Evolutionary conservation across 129 eudicot species (phyloP).

Genomic region (Rutidosis leptorrhynchoides): DNA sequence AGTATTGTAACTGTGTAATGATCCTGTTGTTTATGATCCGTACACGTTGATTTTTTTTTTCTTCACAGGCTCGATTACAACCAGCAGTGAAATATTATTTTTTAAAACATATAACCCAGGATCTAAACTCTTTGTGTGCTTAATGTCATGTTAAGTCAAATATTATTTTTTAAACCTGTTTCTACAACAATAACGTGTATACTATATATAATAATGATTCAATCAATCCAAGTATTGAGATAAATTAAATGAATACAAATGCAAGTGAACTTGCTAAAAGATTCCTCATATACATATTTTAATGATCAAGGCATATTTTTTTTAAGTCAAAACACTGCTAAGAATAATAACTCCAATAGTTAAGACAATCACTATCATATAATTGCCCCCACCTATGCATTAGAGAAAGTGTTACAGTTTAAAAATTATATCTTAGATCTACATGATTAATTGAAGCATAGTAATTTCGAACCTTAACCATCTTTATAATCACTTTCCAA

Average conservation of each 20-base stretch:
- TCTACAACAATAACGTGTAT: conserved; percentile 4
- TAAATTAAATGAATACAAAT: conserved; percentile 11
- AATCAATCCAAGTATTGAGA: conserved; percentile 26
- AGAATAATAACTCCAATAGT: conserved; percentile 7
- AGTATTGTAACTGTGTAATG: too few species aligned
- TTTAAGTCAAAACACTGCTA: conserved; percentile 11
- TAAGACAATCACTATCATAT: background rate
- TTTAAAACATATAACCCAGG: too few species aligned
- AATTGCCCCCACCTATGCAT: background rate
- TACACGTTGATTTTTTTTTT: too few species aligned
- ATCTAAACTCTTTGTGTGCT: too few species aligned
- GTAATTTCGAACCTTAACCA: too few species aligned
- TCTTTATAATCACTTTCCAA: too few species aligned
- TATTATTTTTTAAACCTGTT: conserved; percentile 13
- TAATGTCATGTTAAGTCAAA: background rate
- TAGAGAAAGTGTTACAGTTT: background rate
- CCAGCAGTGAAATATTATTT: too few species aligned
- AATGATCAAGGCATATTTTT: conserved; percentile 18
- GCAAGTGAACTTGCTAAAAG: conserved; percentile 31
- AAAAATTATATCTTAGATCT: background rate
- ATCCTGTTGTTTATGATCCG: too few species aligned
- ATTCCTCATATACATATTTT: conserved; percentile 21
- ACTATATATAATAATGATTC: background rate
- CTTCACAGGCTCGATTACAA: too few species aligned
- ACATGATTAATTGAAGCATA: background rate